Percentiles rank a stretch among this genome's conserved stretches.
Evolutionary conservation across 2,329 filamentous ascomycete genomes (phyloP).

Genomic region (Chaetomium olivaceum): DNA sequence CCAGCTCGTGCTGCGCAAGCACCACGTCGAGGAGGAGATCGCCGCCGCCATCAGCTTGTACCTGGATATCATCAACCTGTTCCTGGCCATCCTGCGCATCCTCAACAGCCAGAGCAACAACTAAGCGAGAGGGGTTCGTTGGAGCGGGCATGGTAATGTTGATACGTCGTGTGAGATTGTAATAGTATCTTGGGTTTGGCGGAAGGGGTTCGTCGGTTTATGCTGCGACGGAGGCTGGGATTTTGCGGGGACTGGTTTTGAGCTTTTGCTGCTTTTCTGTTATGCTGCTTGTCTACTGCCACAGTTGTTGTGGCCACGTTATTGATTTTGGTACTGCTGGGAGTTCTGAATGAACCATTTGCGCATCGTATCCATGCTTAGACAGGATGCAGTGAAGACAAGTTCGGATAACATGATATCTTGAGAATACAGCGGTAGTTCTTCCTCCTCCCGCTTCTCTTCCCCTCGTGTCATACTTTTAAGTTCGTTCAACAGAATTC

Average conservation of each 20-base stretch:
- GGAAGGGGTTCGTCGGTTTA: not conserved
- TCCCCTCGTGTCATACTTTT: not conserved
- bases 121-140: slow-evolving; percentile 46
- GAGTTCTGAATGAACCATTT: not conserved
- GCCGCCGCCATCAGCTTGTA: slow-evolving; percentile 93
- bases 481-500: not conserved
- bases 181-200: not conserved
- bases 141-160: not conserved
- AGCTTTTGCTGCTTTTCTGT: not conserved
- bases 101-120: slow-evolving; percentile 96
- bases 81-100: slow-evolving; percentile 92
- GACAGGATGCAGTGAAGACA: not conserved
- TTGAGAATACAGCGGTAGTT: not conserved
- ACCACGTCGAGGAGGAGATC: slow-evolving; percentile 98
- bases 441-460: not conserved
- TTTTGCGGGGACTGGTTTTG: not conserved
- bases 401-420: not conserved
- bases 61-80: slow-evolving; percentile 94
- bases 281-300: not conserved
- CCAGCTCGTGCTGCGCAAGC: slow-evolving; percentile 90
- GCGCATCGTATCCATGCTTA: not conserved
- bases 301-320: not conserved
- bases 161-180: not conserved
- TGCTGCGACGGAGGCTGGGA: not conserved
- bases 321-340: not conserved